phyloP scores from a whole-genome alignment of 1,139 yeast species.

The Debaryomycetaceae sp. region DNA sequence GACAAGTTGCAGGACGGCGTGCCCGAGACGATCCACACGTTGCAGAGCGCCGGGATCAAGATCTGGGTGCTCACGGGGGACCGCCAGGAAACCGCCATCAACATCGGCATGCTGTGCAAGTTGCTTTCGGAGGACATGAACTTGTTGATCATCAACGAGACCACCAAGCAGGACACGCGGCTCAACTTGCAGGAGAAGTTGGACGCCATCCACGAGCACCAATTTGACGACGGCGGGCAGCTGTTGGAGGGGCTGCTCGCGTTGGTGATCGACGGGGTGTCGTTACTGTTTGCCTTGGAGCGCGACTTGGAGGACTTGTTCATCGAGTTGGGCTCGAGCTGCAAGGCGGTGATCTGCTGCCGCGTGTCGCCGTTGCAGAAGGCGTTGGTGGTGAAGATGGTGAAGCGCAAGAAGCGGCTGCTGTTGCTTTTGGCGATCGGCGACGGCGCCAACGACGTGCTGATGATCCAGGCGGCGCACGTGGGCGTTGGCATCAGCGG shows the following conservation, averaged over 20 bases:
- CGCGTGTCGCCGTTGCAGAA: slow-evolving; percentile 97
- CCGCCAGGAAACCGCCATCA: slow-evolving; percentile 98
- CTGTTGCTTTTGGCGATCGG: slow-evolving; percentile 89
- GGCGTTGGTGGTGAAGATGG: slow-evolving; percentile 91
- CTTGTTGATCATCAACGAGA: slow-evolving; percentile 83
- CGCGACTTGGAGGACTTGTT: slow-evolving; percentile 74
- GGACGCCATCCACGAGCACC: slow-evolving; percentile 67
- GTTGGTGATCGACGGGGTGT: slow-evolving; percentile 88
- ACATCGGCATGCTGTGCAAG: slow-evolving; percentile 97
- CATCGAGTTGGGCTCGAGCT: slow-evolving; percentile 73
- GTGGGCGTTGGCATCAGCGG: slow-evolving; percentile 99
- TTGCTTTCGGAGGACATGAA: slow-evolving; percentile 95
- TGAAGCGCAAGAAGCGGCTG: slow-evolving; percentile 51
- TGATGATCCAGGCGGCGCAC: slow-evolving; percentile 98
- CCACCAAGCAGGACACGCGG: slow-evolving; percentile 66
- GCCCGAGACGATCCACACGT: slow-evolving; percentile 91
- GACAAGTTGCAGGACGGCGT: slow-evolving; percentile 98
- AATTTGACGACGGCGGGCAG: slow-evolving; percentile 55
- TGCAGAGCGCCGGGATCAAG: slow-evolving; percentile 95
- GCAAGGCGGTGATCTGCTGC: slow-evolving; percentile 92
- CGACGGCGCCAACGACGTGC: slow-evolving; percentile 97
- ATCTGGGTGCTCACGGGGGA: slow-evolving; percentile 99
- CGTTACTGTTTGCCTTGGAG: slow-evolving; percentile 80
- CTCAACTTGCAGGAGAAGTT: slow-evolving; percentile 71
- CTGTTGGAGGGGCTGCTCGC: slow-evolving; percentile 72